These are phyloP conservation scores for Trichoderma pleuroti DNA, from an alignment of 2,329 filamentous ascomycete genomes.

Conservation along the genomic window DNA sequence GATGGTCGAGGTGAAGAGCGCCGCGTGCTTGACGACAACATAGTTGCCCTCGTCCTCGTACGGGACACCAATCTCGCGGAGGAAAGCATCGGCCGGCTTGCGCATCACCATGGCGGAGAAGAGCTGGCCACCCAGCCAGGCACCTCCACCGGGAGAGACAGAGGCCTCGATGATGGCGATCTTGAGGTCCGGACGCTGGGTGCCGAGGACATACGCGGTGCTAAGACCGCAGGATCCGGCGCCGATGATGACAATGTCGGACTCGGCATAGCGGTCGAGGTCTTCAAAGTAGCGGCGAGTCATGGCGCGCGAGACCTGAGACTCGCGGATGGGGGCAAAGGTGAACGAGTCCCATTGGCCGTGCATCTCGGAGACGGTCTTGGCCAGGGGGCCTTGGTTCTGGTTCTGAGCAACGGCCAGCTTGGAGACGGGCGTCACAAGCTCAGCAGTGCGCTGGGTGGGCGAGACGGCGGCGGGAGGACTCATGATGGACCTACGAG, in stretches of 20 bases:
- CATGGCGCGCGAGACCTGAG: slow-evolving; percentile 90
- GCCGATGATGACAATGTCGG: slow-evolving; percentile 89
- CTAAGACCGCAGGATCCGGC: slow-evolving; percentile 85
- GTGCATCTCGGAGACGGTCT: slow-evolving; percentile 62
- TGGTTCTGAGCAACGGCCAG: slow-evolving; percentile 31
- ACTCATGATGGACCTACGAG: slow-evolving; percentile 59
- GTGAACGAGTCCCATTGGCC: slow-evolving; percentile 78
- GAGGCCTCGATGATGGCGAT: slow-evolving; percentile 88
- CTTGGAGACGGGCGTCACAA: slow-evolving; percentile 45
- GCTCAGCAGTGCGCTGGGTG: slow-evolving; percentile 47
- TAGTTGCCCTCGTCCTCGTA: slow-evolving; percentile 87
- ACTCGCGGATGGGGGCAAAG: slow-evolving; percentile 86
- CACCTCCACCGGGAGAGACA: slow-evolving; percentile 82
- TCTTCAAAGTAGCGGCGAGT: slow-evolving; percentile 89
- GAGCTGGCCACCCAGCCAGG: slow-evolving; percentile 90
- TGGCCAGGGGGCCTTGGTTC: slow-evolving; percentile 31
- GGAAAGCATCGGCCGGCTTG: slow-evolving; percentile 83
- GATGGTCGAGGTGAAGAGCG: slow-evolving; percentile 85
- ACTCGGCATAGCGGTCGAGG: slow-evolving; percentile 84
- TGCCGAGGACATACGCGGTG: slow-evolving; percentile 79
- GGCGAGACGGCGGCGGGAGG: slow-evolving; percentile 68
- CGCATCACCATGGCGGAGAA: slow-evolving; percentile 96
- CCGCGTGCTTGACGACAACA: slow-evolving; percentile 91
- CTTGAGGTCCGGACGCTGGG: slow-evolving; percentile 81
- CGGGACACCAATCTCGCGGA: slow-evolving; percentile 74